A percentile compares a stretch with the other conserved stretches of the same genome.
These are phyloP conservation scores for Volvox africanus DNA, from an alignment of 139 green algal genomes.

Conservation along the genomic window DNA sequence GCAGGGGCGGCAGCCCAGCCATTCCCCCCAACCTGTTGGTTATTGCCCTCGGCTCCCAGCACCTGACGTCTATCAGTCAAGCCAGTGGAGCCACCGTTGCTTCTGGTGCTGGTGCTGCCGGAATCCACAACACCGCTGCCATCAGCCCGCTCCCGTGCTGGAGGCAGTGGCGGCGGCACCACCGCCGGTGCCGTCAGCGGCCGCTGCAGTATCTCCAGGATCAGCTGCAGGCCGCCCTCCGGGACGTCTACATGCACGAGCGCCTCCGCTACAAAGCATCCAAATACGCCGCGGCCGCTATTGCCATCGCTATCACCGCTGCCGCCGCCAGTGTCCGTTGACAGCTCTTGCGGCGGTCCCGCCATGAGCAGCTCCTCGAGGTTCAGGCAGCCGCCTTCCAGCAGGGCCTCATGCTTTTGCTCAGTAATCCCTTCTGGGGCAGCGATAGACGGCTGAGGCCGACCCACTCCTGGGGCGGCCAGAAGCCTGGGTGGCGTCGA, in stretches of 20 bases:
- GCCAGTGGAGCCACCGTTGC: background rate
- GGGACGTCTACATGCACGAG: conserved; percentile 56
- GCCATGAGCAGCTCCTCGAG: conserved; percentile 40
- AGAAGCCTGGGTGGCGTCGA: background rate
- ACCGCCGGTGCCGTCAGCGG: background rate
- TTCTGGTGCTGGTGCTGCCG: background rate
- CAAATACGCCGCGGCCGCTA: background rate
- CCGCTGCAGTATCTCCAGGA: conserved; percentile 22
- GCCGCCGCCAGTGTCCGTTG: background rate
- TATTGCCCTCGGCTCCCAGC: no score
- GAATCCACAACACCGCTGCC: background rate
- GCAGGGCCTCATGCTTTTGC: no score
- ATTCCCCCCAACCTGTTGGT: background rate
- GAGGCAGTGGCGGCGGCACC: background rate
- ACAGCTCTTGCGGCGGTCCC: conserved; percentile 28
- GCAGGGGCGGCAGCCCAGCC: background rate
- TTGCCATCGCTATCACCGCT: background rate
- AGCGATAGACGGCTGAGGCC: no score
- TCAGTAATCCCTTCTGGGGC: no score
- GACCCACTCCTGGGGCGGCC: background rate
- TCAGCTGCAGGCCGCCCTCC: conserved; percentile 53
- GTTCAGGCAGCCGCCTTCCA: background rate
- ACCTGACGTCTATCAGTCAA: background rate
- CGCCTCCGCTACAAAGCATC: conserved; percentile 43
- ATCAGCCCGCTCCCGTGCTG: background rate